Conservation (phyloP, 78 protist species). For the Protostelium mycophagum region DNA sequence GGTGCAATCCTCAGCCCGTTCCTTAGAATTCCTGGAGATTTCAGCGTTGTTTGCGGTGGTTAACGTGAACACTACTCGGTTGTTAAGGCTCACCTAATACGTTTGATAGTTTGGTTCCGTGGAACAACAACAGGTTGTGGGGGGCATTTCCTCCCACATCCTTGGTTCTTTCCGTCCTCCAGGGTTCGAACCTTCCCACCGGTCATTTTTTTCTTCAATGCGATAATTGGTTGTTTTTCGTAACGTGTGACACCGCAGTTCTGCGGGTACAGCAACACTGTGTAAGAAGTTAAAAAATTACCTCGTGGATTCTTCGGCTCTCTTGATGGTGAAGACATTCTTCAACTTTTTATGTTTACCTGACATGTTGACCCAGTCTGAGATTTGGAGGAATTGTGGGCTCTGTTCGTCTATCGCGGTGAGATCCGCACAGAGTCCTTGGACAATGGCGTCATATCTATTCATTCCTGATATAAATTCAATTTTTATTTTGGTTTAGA, state of each 20-base stretch:
- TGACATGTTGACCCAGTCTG: neutral
- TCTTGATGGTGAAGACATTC: neutral
- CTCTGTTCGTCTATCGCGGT: neutral
- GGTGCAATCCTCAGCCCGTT: slow-evolving; percentile 90
- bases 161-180: neutral
- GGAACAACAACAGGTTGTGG: slow-evolving; percentile 88
- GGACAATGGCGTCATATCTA: neutral
- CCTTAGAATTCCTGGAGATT: slow-evolving; percentile 75
- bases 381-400: neutral
- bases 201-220: too few relatives aligned
- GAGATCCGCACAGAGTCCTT: neutral
- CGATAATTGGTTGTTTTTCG: too few relatives aligned
- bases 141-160: neutral
- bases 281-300: too few relatives aligned
- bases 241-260: too few relatives aligned
- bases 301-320: neutral
- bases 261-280: too few relatives aligned
- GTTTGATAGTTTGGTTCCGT: slow-evolving; percentile 83
- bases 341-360: neutral
- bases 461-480: neutral
- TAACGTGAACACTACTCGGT: neutral
- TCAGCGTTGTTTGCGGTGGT: too few relatives aligned
- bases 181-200: neutral
- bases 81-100: neutral
- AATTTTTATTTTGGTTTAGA: too few relatives aligned